Base-by-base conservation (phyloP, 768 basidiomycete species). In the Trichaptum fuscoviolaceum region DNA sequence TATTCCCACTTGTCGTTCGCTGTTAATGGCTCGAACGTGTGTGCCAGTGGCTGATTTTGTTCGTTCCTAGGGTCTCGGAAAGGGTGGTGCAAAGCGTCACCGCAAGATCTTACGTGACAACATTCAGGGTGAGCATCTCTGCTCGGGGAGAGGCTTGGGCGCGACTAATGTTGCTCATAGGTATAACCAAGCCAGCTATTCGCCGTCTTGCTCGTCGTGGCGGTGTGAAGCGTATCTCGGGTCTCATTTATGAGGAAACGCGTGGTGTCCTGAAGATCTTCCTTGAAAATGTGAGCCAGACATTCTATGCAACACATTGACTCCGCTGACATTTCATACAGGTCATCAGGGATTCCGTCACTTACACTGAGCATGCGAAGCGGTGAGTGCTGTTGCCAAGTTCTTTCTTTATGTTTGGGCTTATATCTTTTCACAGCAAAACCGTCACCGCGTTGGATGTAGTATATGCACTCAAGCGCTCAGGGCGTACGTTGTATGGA, bases 301-400 rank as follows among this genome's bases (percentile, higher is more conserved):
- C 10, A 30, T 61, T 20, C 42, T 52, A 12, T 52, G 12, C 42
- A 2, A 52, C 10, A 36, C 42, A 52, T 15, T 12, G 10, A 52
- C 5, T 52, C 20, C 3, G 15, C 42, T 52, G 3, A 25, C 66
- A 78, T 75, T 57, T n/a, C 7, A 25, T 27, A 18, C 61, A 74
- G 75, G 79, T 96, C 71, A 96, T 96, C 75, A 92, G 95, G 71
- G 95, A 96, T 76, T 95, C 94, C 65, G 96, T 97, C 71, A 97
- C 95, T 78, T 97, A 98, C 87, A 97, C 95, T 65, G 95, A 98
- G 79, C 95, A 98, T 79, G 95, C 95, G 57, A 98, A 98, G 81
- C 84, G 93, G 76, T 76, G 58, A 30, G 69, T 64, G 1, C 30
- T 24, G 18, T 27, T 25, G 34, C 59, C 34, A 20, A 20, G 1